These are phyloP conservation scores for Aristolochia californica DNA, from an alignment of 164 flowering plant genomes.

Conservation along the genomic window DNA sequence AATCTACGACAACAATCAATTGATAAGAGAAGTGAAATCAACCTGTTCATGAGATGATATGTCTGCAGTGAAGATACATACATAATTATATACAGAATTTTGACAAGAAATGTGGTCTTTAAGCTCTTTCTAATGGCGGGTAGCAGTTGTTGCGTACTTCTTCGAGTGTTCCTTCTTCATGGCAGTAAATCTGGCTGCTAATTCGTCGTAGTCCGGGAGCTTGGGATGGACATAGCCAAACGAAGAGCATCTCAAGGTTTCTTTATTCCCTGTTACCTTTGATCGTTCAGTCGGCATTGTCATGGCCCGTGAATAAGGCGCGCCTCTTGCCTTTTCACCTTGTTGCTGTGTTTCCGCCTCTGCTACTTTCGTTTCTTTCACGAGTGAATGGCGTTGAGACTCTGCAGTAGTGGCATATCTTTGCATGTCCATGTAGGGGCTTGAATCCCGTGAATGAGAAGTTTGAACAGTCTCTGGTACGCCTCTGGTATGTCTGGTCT, in stretches of 20 bases:
- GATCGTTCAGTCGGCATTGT: slow-evolving; percentile 51
- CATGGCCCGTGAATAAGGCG: slow-evolving; percentile 38
- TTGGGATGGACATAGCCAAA: slow-evolving; percentile 70
- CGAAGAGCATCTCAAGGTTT: slow-evolving; percentile 24
- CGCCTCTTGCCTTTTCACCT: slow-evolving; percentile 1
- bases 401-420: no score
- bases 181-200: slow-evolving; percentile 53
- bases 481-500: no score
- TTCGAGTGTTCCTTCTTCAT: slow-evolving; percentile 35
- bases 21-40: no score
- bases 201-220: slow-evolving; percentile 70
- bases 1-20: no score
- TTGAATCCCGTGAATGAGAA: no score
- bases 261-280: slow-evolving; percentile 2
- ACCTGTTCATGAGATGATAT: no score
- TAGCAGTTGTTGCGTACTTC: background rate
- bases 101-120: no score
- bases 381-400: background rate
- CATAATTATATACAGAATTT: no score
- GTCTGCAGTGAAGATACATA: no score
- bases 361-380: slow-evolving; percentile 2
- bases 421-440: no score
- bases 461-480: no score
- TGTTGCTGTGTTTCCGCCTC: slow-evolving; percentile 4
- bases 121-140: no score